Conservation (phyloP, 257 asterid genomes). For the Scutellaria baicalensis region DNA sequence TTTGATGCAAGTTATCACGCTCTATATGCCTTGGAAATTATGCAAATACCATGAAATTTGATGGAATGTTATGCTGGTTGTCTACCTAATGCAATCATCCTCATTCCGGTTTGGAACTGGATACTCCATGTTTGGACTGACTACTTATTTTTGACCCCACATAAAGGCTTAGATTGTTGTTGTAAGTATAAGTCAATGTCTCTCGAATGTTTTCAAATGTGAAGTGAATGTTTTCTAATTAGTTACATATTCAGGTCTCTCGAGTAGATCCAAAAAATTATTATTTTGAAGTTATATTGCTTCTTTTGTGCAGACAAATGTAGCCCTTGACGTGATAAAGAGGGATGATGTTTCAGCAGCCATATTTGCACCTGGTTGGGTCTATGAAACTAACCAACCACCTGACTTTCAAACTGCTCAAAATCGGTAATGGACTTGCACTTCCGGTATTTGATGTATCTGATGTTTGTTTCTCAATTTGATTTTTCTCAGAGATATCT, state of each 20-base stretch:
- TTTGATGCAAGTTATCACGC: too few species aligned
- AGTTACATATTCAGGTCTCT: background rate
- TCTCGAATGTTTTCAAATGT: background rate
- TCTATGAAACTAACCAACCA: slow-evolving; percentile 77
- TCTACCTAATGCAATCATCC: too few species aligned
- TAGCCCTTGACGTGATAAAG: slow-evolving; percentile 85
- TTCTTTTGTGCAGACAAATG: slow-evolving; percentile 56
- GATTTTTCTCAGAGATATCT: background rate
- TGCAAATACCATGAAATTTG: too few species aligned
- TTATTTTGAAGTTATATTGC: background rate
- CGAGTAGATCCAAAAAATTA: background rate
- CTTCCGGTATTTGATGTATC: background rate
- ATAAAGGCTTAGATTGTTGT: too few species aligned
- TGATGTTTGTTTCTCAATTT: background rate
- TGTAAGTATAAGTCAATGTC: background rate
- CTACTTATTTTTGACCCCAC: too few species aligned
- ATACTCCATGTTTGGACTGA: too few species aligned
- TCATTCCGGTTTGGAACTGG: too few species aligned
- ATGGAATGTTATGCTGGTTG: too few species aligned
- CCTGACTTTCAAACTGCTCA: slow-evolving; percentile 90
- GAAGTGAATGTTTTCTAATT: background rate
- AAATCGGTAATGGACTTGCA: slow-evolving; percentile 46
- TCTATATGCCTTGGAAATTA: too few species aligned
- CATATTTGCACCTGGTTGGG: slow-evolving; percentile 98
- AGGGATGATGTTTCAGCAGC: slow-evolving; percentile 80